A percentile compares a stretch with the other conserved stretches of the same genome.
Conservation (phyloP, 768 basidiomycete species). For the Termitomyces sp. region DNA sequence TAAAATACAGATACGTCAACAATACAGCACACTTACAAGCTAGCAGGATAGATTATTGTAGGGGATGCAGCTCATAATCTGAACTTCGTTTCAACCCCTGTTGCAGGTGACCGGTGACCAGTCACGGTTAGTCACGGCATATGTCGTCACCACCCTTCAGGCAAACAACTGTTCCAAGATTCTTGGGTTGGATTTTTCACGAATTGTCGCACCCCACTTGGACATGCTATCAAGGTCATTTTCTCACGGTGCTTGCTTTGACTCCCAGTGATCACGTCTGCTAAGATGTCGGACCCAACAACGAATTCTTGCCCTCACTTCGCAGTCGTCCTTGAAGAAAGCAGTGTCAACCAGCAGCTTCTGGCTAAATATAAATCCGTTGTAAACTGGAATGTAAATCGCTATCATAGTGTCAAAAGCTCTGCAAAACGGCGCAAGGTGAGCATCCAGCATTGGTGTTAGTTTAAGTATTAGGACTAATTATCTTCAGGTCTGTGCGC, state of each 20-base stretch:
- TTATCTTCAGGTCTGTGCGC: constrained; percentile 41
- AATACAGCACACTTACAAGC: neutral
- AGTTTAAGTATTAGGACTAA: neutral
- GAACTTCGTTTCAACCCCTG: no score
- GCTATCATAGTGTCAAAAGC: constrained; percentile 38
- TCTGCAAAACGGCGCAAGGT: constrained; percentile 66
- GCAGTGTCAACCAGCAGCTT: constrained; percentile 17
- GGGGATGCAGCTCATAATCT: neutral
- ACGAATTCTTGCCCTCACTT: constrained; percentile 35
- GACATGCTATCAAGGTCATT: neutral
- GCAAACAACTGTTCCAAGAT: neutral
- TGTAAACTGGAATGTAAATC: constrained; percentile 47
- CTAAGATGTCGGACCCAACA: neutral
- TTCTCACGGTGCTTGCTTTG: neutral
- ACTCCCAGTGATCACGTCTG: neutral
- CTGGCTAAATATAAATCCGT: constrained; percentile 42
- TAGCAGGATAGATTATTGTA: neutral
- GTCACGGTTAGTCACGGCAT: neutral
- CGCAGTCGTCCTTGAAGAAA: constrained; percentile 26
- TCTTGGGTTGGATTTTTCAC: neutral
- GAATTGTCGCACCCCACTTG: neutral
- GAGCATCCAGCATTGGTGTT: constrained; percentile 10
- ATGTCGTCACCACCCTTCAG: neutral
- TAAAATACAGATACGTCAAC: neutral
- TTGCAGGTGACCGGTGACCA: no score